Conservation (phyloP, 495 filamentous ascomycete genomes). For the Aspergillus sclerotioniger region DNA sequence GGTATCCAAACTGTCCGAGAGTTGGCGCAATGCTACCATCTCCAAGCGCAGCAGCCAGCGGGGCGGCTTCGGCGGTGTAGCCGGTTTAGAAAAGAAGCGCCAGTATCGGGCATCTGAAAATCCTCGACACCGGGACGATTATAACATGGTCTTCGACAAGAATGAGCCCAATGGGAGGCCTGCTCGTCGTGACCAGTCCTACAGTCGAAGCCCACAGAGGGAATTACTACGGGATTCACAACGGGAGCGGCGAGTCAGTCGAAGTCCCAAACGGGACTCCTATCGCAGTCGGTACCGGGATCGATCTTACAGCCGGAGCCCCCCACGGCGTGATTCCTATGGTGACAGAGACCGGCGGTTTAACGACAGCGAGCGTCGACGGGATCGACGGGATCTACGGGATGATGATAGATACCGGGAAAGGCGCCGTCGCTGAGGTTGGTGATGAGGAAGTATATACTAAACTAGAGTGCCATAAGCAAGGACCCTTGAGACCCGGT, state of each 20-base stretch:
- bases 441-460: not conserved
- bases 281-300: conserved; percentile 29
- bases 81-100: conserved; percentile 79
- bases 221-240: conserved; percentile 23
- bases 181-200: conserved; percentile 19
- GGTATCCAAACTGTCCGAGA: conserved; percentile 83
- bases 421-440: conserved; percentile 22
- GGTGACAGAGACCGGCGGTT: conserved; percentile 16
- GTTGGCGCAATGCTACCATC: conserved; percentile 87
- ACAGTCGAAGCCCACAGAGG: conserved; percentile 26
- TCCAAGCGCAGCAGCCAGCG: conserved; percentile 66
- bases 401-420: conserved; percentile 34
- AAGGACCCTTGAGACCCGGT: not conserved
- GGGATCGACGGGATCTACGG: conserved; percentile 22
- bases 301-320: conserved; percentile 54
- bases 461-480: not conserved
- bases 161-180: conserved; percentile 51
- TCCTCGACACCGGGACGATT: conserved; percentile 56
- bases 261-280: conserved; percentile 44
- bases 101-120: conserved; percentile 76
- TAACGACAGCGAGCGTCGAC: conserved; percentile 20
- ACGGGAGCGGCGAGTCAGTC: conserved; percentile 43
- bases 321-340: conserved; percentile 29
- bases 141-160: conserved; percentile 83
- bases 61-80: conserved; percentile 90